phyloP scores from a whole-genome alignment of 768 basidiomycete species.

The Lanmaoa pseudosensibilis region DNA sequence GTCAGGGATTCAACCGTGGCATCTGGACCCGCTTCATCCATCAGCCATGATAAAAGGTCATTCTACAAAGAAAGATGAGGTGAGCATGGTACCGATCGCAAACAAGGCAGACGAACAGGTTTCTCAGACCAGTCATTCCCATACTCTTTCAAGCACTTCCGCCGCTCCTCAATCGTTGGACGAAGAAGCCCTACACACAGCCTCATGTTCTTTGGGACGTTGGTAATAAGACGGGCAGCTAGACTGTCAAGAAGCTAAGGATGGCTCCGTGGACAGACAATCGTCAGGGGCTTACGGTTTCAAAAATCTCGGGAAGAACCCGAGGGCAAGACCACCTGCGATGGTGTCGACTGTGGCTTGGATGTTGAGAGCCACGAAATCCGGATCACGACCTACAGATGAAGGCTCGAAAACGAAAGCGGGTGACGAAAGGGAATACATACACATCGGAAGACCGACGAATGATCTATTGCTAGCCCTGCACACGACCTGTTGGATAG shows the following conservation, averaged over 20 bases:
- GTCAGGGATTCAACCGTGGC: slow-evolving; percentile 12
- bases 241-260: slow-evolving; percentile 9
- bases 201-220: neutral
- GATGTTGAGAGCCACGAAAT: slow-evolving; percentile 33
- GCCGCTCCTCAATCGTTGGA: slow-evolving; percentile 34
- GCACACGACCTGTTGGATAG: slow-evolving; percentile 36
- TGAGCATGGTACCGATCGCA: neutral
- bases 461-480: slow-evolving; percentile 46
- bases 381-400: slow-evolving; percentile 38
- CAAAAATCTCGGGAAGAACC: slow-evolving; percentile 34
- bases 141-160: slow-evolving; percentile 19
- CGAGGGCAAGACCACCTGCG: slow-evolving; percentile 18
- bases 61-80: slow-evolving; percentile 15
- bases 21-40: neutral
- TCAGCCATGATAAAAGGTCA: slow-evolving; percentile 27
- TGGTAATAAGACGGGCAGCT: slow-evolving; percentile 15
- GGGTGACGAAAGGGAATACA: neutral
- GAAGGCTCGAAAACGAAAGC: neutral
- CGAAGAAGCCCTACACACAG: slow-evolving; percentile 15
- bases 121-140: slow-evolving; percentile 31
- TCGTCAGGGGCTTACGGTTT: slow-evolving; percentile 27
- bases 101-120: slow-evolving; percentile 27
- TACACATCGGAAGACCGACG: slow-evolving; percentile 50
- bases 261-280: neutral
- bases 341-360: slow-evolving; percentile 32